Evolutionary conservation across 2,329 filamentous ascomycete species (phyloP), one percentile per base, ranked within the genome.

Genomic region (Immersiporthe knoxdaviesiana): DNA sequence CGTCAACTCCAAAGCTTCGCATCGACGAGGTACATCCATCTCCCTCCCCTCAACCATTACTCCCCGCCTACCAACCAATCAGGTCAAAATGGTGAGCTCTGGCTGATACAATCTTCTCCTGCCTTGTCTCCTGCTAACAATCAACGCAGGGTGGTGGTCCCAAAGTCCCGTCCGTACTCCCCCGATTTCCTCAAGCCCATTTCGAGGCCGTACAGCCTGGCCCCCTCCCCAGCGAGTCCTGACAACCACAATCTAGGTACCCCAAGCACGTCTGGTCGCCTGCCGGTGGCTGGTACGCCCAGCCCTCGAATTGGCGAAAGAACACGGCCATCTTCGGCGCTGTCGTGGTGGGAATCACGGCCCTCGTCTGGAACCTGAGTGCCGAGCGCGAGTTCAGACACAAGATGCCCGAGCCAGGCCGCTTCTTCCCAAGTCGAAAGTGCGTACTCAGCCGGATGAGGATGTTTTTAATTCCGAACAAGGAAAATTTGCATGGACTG

Each of bases 201-300:
- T 67, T 69, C 69, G 18, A 65, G 27, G 24, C 37, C 24, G 44
- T 64, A 61, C 61, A 24, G n/a, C n/a, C 50, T 18, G 58, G 21
- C 50, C 61, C 35, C n/a, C 18, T 39, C 21, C 30, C 30, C 71
- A 63, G 52, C 70, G 64, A 62, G 50, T 62, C 71, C 71, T 72
- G 73, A 73, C 68, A 69, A 63, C 62, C 65, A 35, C n/a, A 24
- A 44, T 54, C 61, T 76, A 97, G 93, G 78, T 97, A 97, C 83
- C 94, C 94, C 81, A 97, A 97, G 87, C 95, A 99, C 87, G 93
- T 99, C 87, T 99, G 96, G 96, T 98, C 96, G 78, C 96, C 96
- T 72, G 87, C 95, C 74, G 96, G 96, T 87, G 96, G 96, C 82
- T 99, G 96, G 96, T 99, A 99, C 83, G 84, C 91, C 67, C 95